Evolutionary conservation across 2,329 filamentous ascomycete species (phyloP).

Genomic region (Cadophora sp.): DNA sequence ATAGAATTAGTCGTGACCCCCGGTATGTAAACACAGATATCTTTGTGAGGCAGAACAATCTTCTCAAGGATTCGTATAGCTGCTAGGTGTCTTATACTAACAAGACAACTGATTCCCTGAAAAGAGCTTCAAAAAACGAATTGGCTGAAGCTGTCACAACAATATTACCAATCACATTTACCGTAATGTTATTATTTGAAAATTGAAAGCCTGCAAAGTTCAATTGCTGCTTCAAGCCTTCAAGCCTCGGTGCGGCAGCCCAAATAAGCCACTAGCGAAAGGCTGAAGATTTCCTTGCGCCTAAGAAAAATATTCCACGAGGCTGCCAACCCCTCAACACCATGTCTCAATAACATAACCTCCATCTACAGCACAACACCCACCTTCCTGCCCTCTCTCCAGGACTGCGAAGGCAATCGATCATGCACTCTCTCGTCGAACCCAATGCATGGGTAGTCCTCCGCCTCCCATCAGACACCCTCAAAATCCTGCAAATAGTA

Average conservation of each 20-base stretch:
- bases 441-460: constrained; percentile 67
- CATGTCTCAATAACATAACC: constrained; percentile 3
- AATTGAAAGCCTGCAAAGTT: background rate
- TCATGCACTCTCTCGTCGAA: constrained; percentile 51
- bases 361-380: background rate
- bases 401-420: background rate
- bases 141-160: too few species aligned
- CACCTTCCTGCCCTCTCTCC: background rate
- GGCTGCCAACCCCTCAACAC: constrained; percentile 17
- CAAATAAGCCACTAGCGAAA: background rate
- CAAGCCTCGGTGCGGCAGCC: background rate
- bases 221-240: too few species aligned
- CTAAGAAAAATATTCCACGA: constrained; percentile 25
- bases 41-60: too few species aligned
- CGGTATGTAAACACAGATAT: too few species aligned
- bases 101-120: too few species aligned
- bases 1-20: too few species aligned
- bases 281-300: constrained; percentile 17
- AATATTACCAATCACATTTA: too few species aligned
- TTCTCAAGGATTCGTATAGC: too few species aligned
- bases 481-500: constrained; percentile 62
- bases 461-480: constrained; percentile 63
- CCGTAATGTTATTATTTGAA: background rate
- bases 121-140: too few species aligned
- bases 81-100: too few species aligned